Evolutionary conservation across 805 yeast genomes (phyloP).

Genomic region (Wilhelminamyces savonicus): DNA sequence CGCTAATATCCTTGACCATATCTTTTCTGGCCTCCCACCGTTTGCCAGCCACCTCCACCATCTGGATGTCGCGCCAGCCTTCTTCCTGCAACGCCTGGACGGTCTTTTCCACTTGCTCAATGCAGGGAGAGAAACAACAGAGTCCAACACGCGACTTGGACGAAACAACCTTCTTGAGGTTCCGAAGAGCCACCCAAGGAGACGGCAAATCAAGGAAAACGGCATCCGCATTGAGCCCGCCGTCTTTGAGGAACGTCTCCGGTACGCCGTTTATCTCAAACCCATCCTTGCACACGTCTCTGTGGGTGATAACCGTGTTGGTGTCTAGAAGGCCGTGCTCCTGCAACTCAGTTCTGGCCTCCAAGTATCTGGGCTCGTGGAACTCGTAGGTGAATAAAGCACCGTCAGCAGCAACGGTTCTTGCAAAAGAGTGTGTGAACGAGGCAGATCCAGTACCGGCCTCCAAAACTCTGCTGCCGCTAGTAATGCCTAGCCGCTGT

Average conservation of each 20-base stretch:
- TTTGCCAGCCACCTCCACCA: conserved; percentile 83
- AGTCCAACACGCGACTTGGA: conserved; percentile 51
- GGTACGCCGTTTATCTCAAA: conserved; percentile 47
- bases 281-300: conserved; percentile 90
- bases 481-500: conserved; percentile 68
- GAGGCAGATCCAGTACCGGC: conserved; percentile 99
- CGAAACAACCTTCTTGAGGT: conserved; percentile 55
- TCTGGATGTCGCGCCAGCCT: conserved; percentile 84
- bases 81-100: conserved; percentile 63
- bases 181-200: conserved; percentile 94
- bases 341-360: conserved; percentile 72
- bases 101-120: conserved; percentile 91
- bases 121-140: conserved; percentile 97
- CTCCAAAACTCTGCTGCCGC: conserved; percentile 80
- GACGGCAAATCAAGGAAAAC: conserved; percentile 91
- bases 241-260: conserved; percentile 11
- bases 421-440: conserved; percentile 85
- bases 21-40: conserved; percentile 87
- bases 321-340: conserved; percentile 54
- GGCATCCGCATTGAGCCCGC: conserved; percentile 54
- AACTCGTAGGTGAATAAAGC: conserved; percentile 81
- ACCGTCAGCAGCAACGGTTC: conserved; percentile 63
- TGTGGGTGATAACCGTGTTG: conserved; percentile 67
- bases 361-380: conserved; percentile 75
- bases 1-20: conserved; percentile 76